Evolutionary conservation across 495 filamentous ascomycete genomes (phyloP).

Genomic region (Margaritispora aquatica): DNA sequence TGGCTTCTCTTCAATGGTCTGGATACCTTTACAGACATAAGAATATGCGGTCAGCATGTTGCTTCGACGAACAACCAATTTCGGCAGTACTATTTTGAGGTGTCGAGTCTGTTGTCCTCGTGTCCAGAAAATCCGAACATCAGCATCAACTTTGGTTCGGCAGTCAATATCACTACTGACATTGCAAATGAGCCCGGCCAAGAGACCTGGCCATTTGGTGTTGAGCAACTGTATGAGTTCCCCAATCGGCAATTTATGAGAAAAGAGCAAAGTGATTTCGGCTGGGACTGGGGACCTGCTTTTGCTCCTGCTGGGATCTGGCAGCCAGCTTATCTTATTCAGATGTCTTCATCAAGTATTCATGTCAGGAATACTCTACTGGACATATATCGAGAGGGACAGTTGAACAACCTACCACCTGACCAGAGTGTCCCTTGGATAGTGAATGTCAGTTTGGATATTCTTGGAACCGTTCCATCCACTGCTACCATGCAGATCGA

Average conservation of each 20-base stretch:
- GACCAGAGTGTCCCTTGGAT: slow-evolving; percentile 51
- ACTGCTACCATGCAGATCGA: slow-evolving; percentile 44
- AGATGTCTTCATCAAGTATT: slow-evolving; percentile 37
- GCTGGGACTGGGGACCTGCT: slow-evolving; percentile 80
- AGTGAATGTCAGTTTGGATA: slow-evolving; percentile 63
- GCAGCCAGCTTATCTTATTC: slow-evolving; percentile 59
- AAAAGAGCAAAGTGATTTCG: slow-evolving; percentile 72
- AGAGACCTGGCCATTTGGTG: slow-evolving; percentile 43
- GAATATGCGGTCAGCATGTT: slow-evolving; percentile 53
- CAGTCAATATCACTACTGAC: slow-evolving; percentile 42
- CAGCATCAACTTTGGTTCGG: slow-evolving; percentile 52
- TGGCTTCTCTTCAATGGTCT: slow-evolving; percentile 65
- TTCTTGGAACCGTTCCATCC: slow-evolving; percentile 44
- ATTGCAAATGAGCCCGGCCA: slow-evolving; percentile 50
- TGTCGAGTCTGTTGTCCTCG: slow-evolving; percentile 41
- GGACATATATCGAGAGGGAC: slow-evolving; percentile 37
- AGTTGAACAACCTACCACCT: slow-evolving; percentile 37
- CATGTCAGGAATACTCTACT: slow-evolving; percentile 49
- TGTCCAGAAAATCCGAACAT: slow-evolving; percentile 38
- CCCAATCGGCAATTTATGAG: slow-evolving; percentile 49
- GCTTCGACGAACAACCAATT: slow-evolving; percentile 67
- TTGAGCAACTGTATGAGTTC: slow-evolving; percentile 47
- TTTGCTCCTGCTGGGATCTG: slow-evolving; percentile 70
- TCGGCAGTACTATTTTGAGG: slow-evolving; percentile 63
- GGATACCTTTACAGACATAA: slow-evolving; percentile 61